Base-by-base conservation (phyloP, 139 green algal genomes). In the Spirogloea muscicola region DNA sequence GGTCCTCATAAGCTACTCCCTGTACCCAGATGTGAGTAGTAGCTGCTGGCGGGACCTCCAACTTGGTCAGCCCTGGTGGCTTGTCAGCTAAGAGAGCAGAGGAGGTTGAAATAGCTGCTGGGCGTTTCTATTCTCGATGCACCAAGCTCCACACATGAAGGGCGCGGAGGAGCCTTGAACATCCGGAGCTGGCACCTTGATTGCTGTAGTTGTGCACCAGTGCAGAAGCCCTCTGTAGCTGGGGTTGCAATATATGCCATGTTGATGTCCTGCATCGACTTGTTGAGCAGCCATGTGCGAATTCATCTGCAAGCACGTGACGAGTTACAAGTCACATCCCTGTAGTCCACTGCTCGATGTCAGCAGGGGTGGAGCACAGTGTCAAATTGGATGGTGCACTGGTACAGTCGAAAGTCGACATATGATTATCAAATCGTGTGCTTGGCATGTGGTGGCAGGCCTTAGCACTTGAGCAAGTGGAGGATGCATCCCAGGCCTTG, bases 1-100 rank as follows among this genome's bases (percentile, higher is more conserved):
- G 18, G 69, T 77, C 10, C n/a, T 34, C 42, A 41, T 76, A 18
- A 58, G 76, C 3, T 77, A 77, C 61, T 39, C 41, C 27, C 58
- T 77, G 6, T 77, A 76, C 39, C 69, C 69, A 3, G 18, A 77
- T 25, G 69, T 77, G 27, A 55, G 21, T 55, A 31, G 21, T 55
- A 21, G 46, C 46, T 55, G 21, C 21, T 21, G 21, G 21, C 21
- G 21, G n/a, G 21, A 55, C 21, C 46, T 55, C 21, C 21, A 55
- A 21, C 46, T 55, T 31, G 21, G 46, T 55, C 21, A 21, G 46
- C 21, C 21, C 21, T 55, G 21, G 21, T 55, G 46, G 21, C 21
- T 55, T 21, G 21, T 21, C 21, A 21, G 46, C 21, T 55, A 21
- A 31, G 21, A 55, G 46, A 55, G 21, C 21, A 21, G 46, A 55